These are phyloP conservation scores for Hanseniaspora sp. DNA, from an alignment of 1,139 yeast species.

Conservation along the genomic window DNA sequence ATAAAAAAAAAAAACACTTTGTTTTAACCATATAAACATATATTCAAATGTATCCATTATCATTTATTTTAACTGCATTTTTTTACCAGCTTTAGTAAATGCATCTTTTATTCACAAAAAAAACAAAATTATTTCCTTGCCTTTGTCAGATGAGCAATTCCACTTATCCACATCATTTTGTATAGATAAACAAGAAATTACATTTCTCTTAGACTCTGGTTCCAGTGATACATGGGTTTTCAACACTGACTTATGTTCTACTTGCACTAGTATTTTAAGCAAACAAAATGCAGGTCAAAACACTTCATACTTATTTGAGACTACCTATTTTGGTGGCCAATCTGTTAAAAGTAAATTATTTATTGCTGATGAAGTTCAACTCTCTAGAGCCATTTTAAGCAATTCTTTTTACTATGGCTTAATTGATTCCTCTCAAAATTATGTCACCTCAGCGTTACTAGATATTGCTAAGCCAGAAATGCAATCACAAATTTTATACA, in stretches of 20 bases:
- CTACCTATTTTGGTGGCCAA: slow-evolving; percentile 7
- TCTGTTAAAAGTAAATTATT: background rate
- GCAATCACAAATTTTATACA: slow-evolving; percentile 8
- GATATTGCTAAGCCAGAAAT: slow-evolving; percentile 6
- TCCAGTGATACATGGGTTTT: slow-evolving; percentile 59
- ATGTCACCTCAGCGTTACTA: slow-evolving; percentile 1
- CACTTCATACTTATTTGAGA: background rate
- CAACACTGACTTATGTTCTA: slow-evolving; percentile 19
- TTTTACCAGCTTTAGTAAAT: background rate
- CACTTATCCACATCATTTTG: background rate
- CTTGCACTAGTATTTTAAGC: background rate
- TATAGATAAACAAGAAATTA: slow-evolving; percentile 29
- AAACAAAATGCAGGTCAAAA: background rate
- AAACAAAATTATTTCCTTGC: background rate
- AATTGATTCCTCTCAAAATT: background rate
- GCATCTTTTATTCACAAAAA: background rate
- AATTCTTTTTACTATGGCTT: slow-evolving; percentile 2
- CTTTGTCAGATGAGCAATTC: slow-evolving; percentile 1
- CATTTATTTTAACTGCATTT: background rate
- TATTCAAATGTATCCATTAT: background rate
- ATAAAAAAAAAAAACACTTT: background rate
- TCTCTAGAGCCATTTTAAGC: background rate
- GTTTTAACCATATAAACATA: too few relatives aligned
- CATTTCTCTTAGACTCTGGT: slow-evolving; percentile 53
- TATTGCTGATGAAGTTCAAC: background rate